phyloP scores from a whole-genome alignment of 768 basidiomycete genomes.

The Auriscalpium orientale region DNA sequence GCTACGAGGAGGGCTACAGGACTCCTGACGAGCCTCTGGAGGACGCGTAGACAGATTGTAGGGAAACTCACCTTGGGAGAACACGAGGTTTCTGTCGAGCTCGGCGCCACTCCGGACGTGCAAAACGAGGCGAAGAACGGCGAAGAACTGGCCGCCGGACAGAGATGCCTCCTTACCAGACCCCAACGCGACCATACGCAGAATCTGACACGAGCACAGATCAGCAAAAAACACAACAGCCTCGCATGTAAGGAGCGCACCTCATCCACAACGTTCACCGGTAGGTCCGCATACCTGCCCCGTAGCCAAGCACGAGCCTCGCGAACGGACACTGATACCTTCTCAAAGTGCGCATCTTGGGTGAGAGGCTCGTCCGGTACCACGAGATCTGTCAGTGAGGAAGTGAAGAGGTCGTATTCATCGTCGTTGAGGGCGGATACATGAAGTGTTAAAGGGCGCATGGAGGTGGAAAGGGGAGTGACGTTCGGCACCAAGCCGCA shows the following conservation, averaged over 20 bases:
- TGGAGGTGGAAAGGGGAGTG: background rate
- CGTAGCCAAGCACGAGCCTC: conserved; percentile 72
- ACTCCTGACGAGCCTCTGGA: background rate
- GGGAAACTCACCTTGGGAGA: conserved; percentile 57
- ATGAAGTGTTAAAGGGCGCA: conserved; percentile 60
- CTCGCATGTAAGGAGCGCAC: conserved; percentile 30
- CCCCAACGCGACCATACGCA: conserved; percentile 54
- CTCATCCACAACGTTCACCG: conserved; percentile 46
- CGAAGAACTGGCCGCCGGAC: conserved; percentile 70
- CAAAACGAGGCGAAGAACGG: conserved; percentile 56
- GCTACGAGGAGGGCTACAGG: no score
- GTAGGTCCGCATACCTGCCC: conserved; percentile 55
- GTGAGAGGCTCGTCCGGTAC: conserved; percentile 11
- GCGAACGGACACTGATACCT: conserved; percentile 45
- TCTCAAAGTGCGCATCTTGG: conserved; percentile 48
- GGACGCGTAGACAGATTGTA: background rate
- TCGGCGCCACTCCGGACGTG: conserved; percentile 55
- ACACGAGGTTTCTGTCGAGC: conserved; percentile 59
- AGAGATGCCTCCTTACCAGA: conserved; percentile 46
- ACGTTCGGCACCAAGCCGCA: no score
- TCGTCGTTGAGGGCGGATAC: conserved; percentile 68
- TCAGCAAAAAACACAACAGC: background rate
- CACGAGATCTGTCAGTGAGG: conserved; percentile 39
- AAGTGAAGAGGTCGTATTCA: conserved; percentile 64
- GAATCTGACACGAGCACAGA: conserved; percentile 38